Evolutionary conservation across 208 protist genomes (phyloP), one percentile per base, ranked within the genome.

Genomic region (Trypanosomatidae sp.): DNA sequence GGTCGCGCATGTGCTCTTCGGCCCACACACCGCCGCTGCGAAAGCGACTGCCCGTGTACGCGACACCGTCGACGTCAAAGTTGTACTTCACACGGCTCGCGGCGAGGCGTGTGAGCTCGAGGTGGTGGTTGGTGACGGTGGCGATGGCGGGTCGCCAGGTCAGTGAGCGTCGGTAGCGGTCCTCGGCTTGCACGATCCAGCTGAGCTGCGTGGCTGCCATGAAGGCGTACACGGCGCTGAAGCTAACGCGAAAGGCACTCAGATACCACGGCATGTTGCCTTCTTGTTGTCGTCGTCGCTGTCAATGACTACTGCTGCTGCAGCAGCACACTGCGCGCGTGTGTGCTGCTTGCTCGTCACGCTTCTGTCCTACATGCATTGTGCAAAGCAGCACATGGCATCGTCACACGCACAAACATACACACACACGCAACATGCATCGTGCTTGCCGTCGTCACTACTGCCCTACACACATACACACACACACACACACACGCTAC

Each of bases 91-190:
- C 79, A 48, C 87, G 54, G 50, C 75, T 87, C 0, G 78, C 83
- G 19, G 76, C 84, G 20, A 73, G 73, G 20, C 79, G 71, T 22
- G 83, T 87, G 50, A 92, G 71, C 28, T 88, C 79, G 18, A 92
- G 71, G 44, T 87, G 82, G 62, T 92, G 84, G 51, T 92, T 76
- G 51, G 84, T 87, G 35, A 92, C 86, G 20, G 79, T 92, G 7
- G 67, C 84, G 0, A 92, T 75, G 0, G 76, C 71, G 0, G 84
- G 76, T 47, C 82, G 77, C 79, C 84, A 92, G n/a, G 79, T 87
- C 39, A 60, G 49, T 20, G 70, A 82, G 43, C 84, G 78, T 7
- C 67, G 62, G 51, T 86, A 88, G 48, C 79, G 72, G 43, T 92
- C 84, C 52, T 92, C 78, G 2, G 84, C 75, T 39, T 85, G 71